Percentiles rank a stretch among this genome's conserved stretches.
Evolutionary conservation across 2,329 filamentous ascomycete species (phyloP).

Genomic region (Lojkania enalia): DNA sequence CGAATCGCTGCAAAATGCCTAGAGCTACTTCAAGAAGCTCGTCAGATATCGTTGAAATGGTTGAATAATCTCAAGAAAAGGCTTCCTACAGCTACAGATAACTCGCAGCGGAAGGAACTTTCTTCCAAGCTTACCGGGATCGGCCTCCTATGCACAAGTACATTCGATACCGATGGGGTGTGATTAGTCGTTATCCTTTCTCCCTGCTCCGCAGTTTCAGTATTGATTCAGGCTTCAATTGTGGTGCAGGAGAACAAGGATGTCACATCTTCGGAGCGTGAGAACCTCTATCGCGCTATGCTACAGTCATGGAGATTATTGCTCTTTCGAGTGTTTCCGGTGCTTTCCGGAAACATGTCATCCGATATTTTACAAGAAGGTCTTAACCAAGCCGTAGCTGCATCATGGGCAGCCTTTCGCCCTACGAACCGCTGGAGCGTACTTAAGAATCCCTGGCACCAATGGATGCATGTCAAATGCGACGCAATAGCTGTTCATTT

Average conservation of each 20-base stretch:
- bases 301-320: too few species aligned
- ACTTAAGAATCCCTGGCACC: slow-evolving; percentile 16
- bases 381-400: too few species aligned
- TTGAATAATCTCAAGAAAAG: slow-evolving; percentile 37
- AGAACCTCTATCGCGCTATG: too few species aligned
- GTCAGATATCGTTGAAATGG: slow-evolving; percentile 52
- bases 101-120: slow-evolving; percentile 37
- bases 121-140: slow-evolving; percentile 43
- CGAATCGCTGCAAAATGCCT: too few species aligned
- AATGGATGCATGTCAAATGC: slow-evolving; percentile 39
- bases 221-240: slow-evolving; percentile 27
- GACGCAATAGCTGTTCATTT: slow-evolving; percentile 46
- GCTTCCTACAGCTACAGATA: slow-evolving; percentile 21
- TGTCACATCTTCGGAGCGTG: too few species aligned
- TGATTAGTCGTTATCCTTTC: slow-evolving; percentile 35
- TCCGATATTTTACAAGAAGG: too few species aligned
- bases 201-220: slow-evolving; percentile 14
- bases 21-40: too few species aligned
- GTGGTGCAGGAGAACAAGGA: slow-evolving; percentile 24
- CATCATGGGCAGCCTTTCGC: too few species aligned
- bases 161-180: slow-evolving; percentile 50
- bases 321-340: too few species aligned
- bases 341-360: too few species aligned
- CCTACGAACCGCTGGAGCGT: too few species aligned
- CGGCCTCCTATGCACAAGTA: slow-evolving; percentile 48